phyloP scores from a whole-genome alignment of 192 early-diverging fungal species.

The Polychytrium aggregatum region DNA sequence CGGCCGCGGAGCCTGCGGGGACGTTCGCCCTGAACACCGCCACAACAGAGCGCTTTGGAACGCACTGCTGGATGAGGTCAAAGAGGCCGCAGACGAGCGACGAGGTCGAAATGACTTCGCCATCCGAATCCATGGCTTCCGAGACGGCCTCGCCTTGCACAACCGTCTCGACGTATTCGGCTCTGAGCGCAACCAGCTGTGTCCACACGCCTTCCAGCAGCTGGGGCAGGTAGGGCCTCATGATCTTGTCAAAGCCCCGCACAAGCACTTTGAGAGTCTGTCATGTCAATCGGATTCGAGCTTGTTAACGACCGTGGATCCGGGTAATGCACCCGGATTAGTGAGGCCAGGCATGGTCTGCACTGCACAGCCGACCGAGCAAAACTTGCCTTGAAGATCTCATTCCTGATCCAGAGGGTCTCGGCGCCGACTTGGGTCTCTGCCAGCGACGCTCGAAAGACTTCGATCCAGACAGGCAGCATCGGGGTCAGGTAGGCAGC shows the following conservation, averaged over 20 bases:
- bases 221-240: slow-evolving; percentile 30
- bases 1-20: slow-evolving; percentile 25
- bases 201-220: slow-evolving; percentile 61
- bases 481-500: slow-evolving; percentile 63
- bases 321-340: too few relatives aligned
- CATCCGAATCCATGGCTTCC: slow-evolving; percentile 50
- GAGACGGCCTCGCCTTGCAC: neutral
- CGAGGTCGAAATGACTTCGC: slow-evolving; percentile 56
- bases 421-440: slow-evolving; percentile 35
- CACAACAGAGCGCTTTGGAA: slow-evolving; percentile 39
- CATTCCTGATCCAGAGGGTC: slow-evolving; percentile 55
- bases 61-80: slow-evolving; percentile 53
- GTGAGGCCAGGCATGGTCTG: neutral
- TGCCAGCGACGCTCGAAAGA: slow-evolving; percentile 54
- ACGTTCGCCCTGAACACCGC: slow-evolving; percentile 34
- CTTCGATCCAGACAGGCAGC: slow-evolving; percentile 66
- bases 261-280: slow-evolving; percentile 51
- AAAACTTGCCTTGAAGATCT: slow-evolving; percentile 56
- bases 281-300: neutral
- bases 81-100: slow-evolving; percentile 54
- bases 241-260: slow-evolving; percentile 51
- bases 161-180: slow-evolving; percentile 26
- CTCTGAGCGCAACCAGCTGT: slow-evolving; percentile 46
- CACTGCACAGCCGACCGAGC: neutral
- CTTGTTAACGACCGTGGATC: too few relatives aligned